phyloP scores from a whole-genome alignment of 2,329 filamentous ascomycete genomes.

The Tolypocladium tropicale region DNA sequence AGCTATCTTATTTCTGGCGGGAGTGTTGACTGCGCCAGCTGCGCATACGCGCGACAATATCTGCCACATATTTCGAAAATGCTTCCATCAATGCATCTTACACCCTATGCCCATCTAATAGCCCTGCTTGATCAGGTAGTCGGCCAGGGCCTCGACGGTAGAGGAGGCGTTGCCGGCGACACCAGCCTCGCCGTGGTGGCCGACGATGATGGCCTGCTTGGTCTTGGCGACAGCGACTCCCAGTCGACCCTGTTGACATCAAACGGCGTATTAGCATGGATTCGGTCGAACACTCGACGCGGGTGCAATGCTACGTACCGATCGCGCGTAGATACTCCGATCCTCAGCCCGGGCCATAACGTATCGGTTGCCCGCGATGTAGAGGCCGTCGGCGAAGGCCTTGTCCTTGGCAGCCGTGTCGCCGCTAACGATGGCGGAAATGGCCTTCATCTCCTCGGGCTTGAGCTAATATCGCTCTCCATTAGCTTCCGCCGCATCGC shows the following conservation, averaged over 20 bases:
- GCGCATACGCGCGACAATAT: neutral
- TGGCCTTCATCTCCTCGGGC: constrained; percentile 47
- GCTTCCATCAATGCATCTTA: constrained; percentile 3
- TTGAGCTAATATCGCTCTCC: constrained; percentile 17
- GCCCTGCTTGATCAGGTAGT: constrained; percentile 71
- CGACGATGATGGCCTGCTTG: constrained; percentile 77
- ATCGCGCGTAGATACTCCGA: constrained; percentile 73
- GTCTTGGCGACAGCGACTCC: constrained; percentile 82
- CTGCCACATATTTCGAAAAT: neutral
- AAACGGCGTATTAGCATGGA: neutral
- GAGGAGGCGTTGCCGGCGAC: constrained; percentile 66
- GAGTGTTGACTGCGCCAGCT: neutral
- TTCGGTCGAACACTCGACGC: neutral
- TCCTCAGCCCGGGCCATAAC: constrained; percentile 68
- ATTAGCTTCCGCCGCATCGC: constrained; percentile 1
- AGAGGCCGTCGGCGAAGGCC: constrained; percentile 62
- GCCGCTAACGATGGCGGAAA: constrained; percentile 41
- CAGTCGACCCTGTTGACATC: constrained; percentile 49
- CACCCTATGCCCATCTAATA: constrained; percentile 46
- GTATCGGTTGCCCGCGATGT: constrained; percentile 68
- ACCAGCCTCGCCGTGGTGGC: constrained; percentile 68
- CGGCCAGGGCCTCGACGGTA: constrained; percentile 73
- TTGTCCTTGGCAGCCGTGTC: constrained; percentile 44
- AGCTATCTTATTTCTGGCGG: neutral
- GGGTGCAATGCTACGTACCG: constrained; percentile 45